These are phyloP conservation scores for Metschnikowia continentalis DNA, from an alignment of 805 yeast genomes.

Conservation along the genomic window DNA sequence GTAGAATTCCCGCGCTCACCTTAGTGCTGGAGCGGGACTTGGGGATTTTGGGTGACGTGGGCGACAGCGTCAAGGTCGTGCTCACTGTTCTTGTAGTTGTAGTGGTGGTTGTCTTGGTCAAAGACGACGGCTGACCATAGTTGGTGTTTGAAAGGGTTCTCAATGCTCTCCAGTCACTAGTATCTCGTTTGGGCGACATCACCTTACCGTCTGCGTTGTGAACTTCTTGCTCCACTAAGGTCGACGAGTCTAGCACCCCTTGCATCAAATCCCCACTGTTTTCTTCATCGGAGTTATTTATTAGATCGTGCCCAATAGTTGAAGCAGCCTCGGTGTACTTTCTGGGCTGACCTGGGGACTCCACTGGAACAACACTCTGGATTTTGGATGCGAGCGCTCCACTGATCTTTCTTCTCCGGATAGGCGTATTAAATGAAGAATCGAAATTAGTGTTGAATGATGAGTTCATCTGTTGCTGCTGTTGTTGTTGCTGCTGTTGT, in stretches of 20 bases:
- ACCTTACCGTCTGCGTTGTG: constrained; percentile 15
- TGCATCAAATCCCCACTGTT: constrained; percentile 20
- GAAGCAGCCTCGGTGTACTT: constrained; percentile 45
- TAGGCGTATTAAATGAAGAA: constrained; percentile 66
- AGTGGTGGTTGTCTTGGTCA: constrained; percentile 43
- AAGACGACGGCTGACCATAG: constrained; percentile 29
- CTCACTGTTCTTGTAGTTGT: constrained; percentile 51
- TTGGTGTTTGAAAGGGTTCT: constrained; percentile 35
- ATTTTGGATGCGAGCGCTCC: constrained; percentile 67
- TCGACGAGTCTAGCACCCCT: constrained; percentile 15
- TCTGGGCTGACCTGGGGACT: constrained; percentile 97
- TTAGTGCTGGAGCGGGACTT: constrained; percentile 15
- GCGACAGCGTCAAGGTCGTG: constrained; percentile 33
- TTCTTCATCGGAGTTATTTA: constrained; percentile 46
- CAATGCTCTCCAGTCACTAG: constrained; percentile 36
- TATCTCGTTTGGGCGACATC: constrained; percentile 25
- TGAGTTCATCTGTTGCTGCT: constrained; percentile 25
- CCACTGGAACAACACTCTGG: constrained; percentile 79
- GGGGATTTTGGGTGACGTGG: constrained; percentile 24
- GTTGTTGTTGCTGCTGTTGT: constrained; percentile 29
- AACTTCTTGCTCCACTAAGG: constrained; percentile 15
- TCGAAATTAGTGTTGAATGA: constrained; percentile 31
- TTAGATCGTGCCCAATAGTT: constrained; percentile 33
- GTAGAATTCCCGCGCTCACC: constrained; percentile 13
- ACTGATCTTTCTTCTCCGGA: constrained; percentile 60